Evolutionary conservation across 2,329 filamentous ascomycete genomes (phyloP).

Genomic region (Phoma sp.): DNA sequence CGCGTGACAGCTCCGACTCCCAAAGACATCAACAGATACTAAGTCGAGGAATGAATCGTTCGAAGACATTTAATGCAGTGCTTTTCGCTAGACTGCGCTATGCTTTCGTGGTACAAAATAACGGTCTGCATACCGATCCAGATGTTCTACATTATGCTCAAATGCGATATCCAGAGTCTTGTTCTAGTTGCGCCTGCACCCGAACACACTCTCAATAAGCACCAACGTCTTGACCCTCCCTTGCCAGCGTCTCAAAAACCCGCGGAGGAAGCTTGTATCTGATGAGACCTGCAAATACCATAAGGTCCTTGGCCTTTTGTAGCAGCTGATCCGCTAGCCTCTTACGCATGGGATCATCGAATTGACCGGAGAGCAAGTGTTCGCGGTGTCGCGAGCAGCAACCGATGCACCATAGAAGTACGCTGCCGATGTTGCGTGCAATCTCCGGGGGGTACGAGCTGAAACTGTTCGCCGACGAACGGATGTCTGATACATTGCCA

Average conservation of each 20-base stretch:
- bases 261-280: conserved; percentile 87
- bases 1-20: neutral
- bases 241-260: conserved; percentile 86
- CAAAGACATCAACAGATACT: neutral
- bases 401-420: conserved; percentile 92
- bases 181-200: conserved; percentile 4
- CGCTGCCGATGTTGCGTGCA: conserved; percentile 85
- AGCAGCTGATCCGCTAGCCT: conserved; percentile 70
- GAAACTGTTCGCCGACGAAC: conserved; percentile 81
- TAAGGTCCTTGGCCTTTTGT: conserved; percentile 86
- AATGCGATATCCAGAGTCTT: conserved; percentile 1
- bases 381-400: conserved; percentile 80
- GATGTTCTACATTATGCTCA: neutral
- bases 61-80: neutral
- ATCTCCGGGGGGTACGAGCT: conserved; percentile 79
- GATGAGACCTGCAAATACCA: conserved; percentile 92
- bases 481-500: conserved; percentile 80
- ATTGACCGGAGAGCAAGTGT: conserved; percentile 72
- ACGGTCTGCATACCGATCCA: conserved; percentile 7
- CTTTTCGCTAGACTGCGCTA: neutral
- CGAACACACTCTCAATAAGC: conserved; percentile 30
- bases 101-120: neutral
- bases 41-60: neutral
- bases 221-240: conserved; percentile 64
- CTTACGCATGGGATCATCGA: conserved; percentile 69